These are phyloP conservation scores for Lipomyces japonicus DNA, from an alignment of 805 yeast species.

Conservation along the genomic window DNA sequence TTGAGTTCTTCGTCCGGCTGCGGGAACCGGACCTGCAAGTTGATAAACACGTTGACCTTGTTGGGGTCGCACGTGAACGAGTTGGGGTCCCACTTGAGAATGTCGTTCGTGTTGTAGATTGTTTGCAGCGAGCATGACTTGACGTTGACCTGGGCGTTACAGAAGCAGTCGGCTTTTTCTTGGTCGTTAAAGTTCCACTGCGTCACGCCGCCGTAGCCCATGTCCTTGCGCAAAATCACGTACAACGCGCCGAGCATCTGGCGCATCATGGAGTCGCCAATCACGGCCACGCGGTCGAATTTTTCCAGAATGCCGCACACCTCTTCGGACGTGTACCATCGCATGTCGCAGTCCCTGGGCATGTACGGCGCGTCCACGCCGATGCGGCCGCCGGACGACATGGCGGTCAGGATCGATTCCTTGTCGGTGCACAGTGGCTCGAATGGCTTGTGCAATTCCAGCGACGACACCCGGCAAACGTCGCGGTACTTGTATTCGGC, in stretches of 20 bases:
- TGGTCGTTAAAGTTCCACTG: slow-evolving; percentile 28
- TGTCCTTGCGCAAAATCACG: slow-evolving; percentile 22
- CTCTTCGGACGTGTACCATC: slow-evolving; percentile 28
- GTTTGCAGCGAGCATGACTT: slow-evolving; percentile 26
- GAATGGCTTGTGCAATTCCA: slow-evolving; percentile 26
- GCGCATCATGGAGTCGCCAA: slow-evolving; percentile 29
- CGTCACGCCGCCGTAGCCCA: slow-evolving; percentile 28
- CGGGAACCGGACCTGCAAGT: slow-evolving; percentile 24
- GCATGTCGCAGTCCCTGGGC: slow-evolving; percentile 30
- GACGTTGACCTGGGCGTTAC: slow-evolving; percentile 29
- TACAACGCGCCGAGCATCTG: slow-evolving; percentile 28
- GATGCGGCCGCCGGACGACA: slow-evolving; percentile 26
- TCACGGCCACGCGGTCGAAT: slow-evolving; percentile 24
- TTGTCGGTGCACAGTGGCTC: slow-evolving; percentile 26
- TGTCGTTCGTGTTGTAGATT: slow-evolving; percentile 20
- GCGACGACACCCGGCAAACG: slow-evolving; percentile 26
- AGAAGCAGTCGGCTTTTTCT: slow-evolving; percentile 27
- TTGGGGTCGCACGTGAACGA: slow-evolving; percentile 26
- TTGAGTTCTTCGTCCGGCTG: slow-evolving; percentile 24
- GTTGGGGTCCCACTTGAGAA: slow-evolving; percentile 25
- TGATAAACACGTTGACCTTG: slow-evolving; percentile 24
- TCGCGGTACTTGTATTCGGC: slow-evolving; percentile 26
- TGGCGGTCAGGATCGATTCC: slow-evolving; percentile 20
- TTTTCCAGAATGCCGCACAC: slow-evolving; percentile 22
- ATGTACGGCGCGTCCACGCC: slow-evolving; percentile 29